phyloP scores from a whole-genome alignment of 2,329 filamentous ascomycete genomes.

The Thelonectria rubi region DNA sequence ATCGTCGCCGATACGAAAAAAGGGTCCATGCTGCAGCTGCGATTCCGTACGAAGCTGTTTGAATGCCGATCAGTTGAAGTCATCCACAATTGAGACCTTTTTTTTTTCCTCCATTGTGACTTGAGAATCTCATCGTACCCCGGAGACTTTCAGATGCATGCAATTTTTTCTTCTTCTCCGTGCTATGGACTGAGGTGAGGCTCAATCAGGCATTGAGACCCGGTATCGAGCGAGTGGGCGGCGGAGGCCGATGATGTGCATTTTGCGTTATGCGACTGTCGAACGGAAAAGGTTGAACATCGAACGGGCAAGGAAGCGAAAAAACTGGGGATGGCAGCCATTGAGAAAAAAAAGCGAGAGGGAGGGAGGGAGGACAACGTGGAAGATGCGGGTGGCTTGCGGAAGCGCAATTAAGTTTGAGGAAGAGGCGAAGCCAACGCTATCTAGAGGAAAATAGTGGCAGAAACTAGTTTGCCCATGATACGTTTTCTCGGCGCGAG shows the following conservation, averaged over 20 bases:
- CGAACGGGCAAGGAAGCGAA: slow-evolving; percentile 17
- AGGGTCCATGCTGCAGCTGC: not conserved
- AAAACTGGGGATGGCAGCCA: not conserved
- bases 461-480: not conserved
- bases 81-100: not conserved
- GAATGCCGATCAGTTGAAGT: slow-evolving; percentile 1
- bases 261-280: slow-evolving; percentile 20
- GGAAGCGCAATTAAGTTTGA: slow-evolving; percentile 6
- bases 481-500: not conserved
- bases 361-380: slow-evolving; percentile 3
- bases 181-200: slow-evolving; percentile 1
- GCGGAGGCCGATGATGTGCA: slow-evolving; percentile 21
- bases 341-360: slow-evolving; percentile 1
- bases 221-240: slow-evolving; percentile 5
- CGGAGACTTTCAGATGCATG: not conserved
- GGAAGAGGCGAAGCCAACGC: not conserved
- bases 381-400: slow-evolving; percentile 11
- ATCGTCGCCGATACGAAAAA: slow-evolving; percentile 11
- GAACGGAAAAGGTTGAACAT: slow-evolving; percentile 19
- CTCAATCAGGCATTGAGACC: slow-evolving; percentile 10
- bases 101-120: not conserved
- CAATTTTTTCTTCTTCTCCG: not conserved
- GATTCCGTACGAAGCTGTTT: slow-evolving; percentile 1
- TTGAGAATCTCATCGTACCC: not conserved
- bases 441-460: not conserved